phyloP scores from a whole-genome alignment of 1,139 yeast species.

The Debaryomyces psychrophilus region DNA sequence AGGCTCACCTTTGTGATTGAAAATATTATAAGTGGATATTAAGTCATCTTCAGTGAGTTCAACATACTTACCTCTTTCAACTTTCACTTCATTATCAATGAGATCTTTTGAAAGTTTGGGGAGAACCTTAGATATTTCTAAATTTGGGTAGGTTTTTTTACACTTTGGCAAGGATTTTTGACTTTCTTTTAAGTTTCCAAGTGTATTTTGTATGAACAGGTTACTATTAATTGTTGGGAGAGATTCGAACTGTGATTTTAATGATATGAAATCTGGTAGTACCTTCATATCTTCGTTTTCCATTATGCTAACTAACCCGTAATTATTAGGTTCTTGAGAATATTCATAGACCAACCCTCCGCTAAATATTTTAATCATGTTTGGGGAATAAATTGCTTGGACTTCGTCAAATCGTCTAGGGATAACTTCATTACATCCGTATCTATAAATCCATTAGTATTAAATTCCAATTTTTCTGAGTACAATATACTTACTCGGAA shows the following conservation, averaged over 20 bases:
- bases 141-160: slow-evolving; percentile 49
- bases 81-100: slow-evolving; percentile 51
- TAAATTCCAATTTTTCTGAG: neutral
- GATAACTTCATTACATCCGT: slow-evolving; percentile 82
- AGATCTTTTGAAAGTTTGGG: slow-evolving; percentile 45
- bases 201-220: slow-evolving; percentile 25
- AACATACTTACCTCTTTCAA: slow-evolving; percentile 50
- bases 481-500: slow-evolving; percentile 63
- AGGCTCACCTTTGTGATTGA: slow-evolving; percentile 39
- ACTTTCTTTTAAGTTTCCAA: slow-evolving; percentile 23
- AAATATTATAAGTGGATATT: slow-evolving; percentile 38
- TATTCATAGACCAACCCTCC: slow-evolving; percentile 95
- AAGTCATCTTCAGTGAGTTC: slow-evolving; percentile 43
- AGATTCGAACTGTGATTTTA: slow-evolving; percentile 51
- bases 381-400: slow-evolving; percentile 63
- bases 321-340: slow-evolving; percentile 84
- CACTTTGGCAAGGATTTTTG: slow-evolving; percentile 41
- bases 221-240: slow-evolving; percentile 30
- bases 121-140: slow-evolving; percentile 56
- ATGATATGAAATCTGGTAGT: slow-evolving; percentile 54
- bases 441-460: slow-evolving; percentile 24
- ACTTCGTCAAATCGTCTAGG: slow-evolving; percentile 88
- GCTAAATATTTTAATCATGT: slow-evolving; percentile 80
- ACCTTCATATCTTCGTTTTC: slow-evolving; percentile 57
- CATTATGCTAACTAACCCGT: slow-evolving; percentile 76